Evolutionary conservation across 805 yeast genomes (phyloP).

Genomic region (Lipomyces lipofer): DNA sequence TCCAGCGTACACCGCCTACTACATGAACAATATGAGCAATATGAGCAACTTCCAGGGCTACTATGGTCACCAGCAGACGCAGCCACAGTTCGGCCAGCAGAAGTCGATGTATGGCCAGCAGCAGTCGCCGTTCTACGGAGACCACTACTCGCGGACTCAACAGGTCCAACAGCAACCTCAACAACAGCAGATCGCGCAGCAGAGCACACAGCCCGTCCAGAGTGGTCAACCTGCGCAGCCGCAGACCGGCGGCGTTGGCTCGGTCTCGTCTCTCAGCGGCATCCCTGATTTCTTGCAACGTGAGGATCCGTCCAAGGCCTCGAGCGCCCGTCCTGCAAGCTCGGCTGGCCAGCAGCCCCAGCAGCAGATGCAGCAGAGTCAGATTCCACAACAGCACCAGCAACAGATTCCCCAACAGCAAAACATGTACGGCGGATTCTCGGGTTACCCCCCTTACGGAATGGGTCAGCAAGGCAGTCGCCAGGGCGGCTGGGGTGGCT

Average conservation of each 20-base stretch:
- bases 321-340: slow-evolving; percentile 14
- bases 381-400: slow-evolving; percentile 21
- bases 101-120: slow-evolving; percentile 30
- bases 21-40: slow-evolving; percentile 25
- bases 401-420: slow-evolving; percentile 27
- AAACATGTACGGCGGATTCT: slow-evolving; percentile 29
- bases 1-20: slow-evolving; percentile 32
- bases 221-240: too few species aligned
- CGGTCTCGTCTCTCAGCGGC: slow-evolving; percentile 28
- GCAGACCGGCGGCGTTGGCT: slow-evolving; percentile 11
- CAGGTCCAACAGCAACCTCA: slow-evolving; percentile 20
- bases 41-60: slow-evolving; percentile 28
- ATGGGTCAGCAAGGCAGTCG: slow-evolving; percentile 25
- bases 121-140: slow-evolving; percentile 19
- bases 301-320: slow-evolving; percentile 25
- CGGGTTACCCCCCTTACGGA: slow-evolving; percentile 26
- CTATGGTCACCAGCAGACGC: slow-evolving; percentile 31
- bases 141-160: slow-evolving; percentile 16
- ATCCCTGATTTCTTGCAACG: slow-evolving; percentile 33
- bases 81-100: slow-evolving; percentile 27
- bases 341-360: slow-evolving; percentile 22
- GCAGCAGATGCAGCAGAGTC: slow-evolving; percentile 21
- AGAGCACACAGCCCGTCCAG: slow-evolving; percentile 15
- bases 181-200: slow-evolving; percentile 1
- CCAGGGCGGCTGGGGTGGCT: slow-evolving; percentile 30